phyloP scores from a whole-genome alignment of 2,329 filamentous ascomycete species.

The Scytalidium sp. region DNA sequence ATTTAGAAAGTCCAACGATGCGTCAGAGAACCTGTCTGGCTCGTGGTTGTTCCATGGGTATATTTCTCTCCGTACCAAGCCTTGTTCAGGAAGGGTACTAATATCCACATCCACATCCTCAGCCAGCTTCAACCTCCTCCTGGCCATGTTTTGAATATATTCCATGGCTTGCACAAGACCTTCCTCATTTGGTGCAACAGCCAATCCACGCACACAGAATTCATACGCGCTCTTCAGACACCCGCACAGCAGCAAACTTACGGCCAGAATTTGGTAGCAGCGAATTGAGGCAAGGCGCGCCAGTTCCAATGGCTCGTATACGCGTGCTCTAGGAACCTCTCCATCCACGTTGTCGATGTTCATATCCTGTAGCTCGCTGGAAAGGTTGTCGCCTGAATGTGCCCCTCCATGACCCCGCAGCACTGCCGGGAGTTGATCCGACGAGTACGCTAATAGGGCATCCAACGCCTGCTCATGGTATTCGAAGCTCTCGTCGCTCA shows the following conservation, averaged over 20 bases:
- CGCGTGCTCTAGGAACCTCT: slow-evolving; percentile 14
- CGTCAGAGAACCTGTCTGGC: slow-evolving; percentile 66
- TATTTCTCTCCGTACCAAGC: slow-evolving; percentile 66
- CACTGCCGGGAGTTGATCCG: slow-evolving; percentile 37
- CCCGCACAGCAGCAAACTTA: slow-evolving; percentile 60
- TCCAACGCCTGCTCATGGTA: slow-evolving; percentile 69
- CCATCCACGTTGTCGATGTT: slow-evolving; percentile 31
- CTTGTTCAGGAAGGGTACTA: slow-evolving; percentile 63
- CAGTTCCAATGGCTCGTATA: slow-evolving; percentile 36
- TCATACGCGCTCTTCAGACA: slow-evolving; percentile 65
- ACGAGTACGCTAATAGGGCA: slow-evolving; percentile 12
- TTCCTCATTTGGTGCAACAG: slow-evolving; percentile 49
- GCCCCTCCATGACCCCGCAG: slow-evolving; percentile 26
- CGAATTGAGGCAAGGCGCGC: slow-evolving; percentile 50
- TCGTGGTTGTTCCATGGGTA: slow-evolving; percentile 68
- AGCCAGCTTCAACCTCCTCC: slow-evolving; percentile 41
- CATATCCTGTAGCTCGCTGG: slow-evolving; percentile 19
- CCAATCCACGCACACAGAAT: slow-evolving; percentile 62
- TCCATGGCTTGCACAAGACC: slow-evolving; percentile 52
- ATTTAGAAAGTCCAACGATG: slow-evolving; percentile 72
- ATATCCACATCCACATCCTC: slow-evolving; percentile 38
- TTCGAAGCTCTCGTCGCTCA: slow-evolving; percentile 75
- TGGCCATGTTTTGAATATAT: slow-evolving; percentile 51
- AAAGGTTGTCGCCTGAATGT: slow-evolving; percentile 9
- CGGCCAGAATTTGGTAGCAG: slow-evolving; percentile 56